These are phyloP conservation scores for Pharus latifolius DNA, from an alignment of 176 grass and related monocot species.

Conservation along the genomic window DNA sequence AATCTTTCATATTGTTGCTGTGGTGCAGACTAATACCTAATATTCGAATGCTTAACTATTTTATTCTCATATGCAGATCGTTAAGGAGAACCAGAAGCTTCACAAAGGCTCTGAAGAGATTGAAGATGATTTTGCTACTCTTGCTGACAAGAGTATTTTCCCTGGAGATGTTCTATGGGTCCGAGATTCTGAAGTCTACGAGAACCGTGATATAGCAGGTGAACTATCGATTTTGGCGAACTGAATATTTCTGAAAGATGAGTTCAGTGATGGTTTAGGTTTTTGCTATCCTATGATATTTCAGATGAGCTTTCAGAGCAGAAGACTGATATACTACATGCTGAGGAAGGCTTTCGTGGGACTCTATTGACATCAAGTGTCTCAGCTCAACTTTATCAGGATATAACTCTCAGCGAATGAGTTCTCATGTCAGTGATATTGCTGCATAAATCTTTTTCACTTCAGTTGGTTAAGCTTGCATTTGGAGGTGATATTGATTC, in stretches of 20 bases:
- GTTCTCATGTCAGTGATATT: neutral
- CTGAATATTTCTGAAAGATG: neutral
- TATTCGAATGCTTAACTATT: conserved; percentile 2
- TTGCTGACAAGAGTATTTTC: conserved; percentile 89
- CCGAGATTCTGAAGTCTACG: conserved; percentile 74
- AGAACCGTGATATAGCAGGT: conserved; percentile 98
- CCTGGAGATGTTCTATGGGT: conserved; percentile 95
- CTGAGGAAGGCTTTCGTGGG: conserved; percentile 94
- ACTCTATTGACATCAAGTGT: conserved; percentile 78
- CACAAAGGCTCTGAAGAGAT: conserved; percentile 84
- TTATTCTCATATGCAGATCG: conserved; percentile 52
- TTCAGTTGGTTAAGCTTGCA: conserved; percentile 4
- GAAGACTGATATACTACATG: conserved; percentile 32
- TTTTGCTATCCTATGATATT: conserved; percentile 12
- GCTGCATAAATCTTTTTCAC: neutral
- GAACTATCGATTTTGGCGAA: conserved; percentile 8
- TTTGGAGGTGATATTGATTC: conserved; percentile 19
- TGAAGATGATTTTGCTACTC: conserved; percentile 76
- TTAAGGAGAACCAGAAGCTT: conserved; percentile 99
- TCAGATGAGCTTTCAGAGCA: conserved; percentile 82
- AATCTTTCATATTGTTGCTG: neutral
- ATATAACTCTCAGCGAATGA: conserved; percentile 34
- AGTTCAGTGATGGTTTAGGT: neutral
- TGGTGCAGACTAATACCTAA: neutral
- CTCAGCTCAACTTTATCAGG: conserved; percentile 39